These are phyloP conservation scores for Botrytis squamosa DNA, from an alignment of 2,329 filamentous ascomycete genomes.

Conservation along the genomic window DNA sequence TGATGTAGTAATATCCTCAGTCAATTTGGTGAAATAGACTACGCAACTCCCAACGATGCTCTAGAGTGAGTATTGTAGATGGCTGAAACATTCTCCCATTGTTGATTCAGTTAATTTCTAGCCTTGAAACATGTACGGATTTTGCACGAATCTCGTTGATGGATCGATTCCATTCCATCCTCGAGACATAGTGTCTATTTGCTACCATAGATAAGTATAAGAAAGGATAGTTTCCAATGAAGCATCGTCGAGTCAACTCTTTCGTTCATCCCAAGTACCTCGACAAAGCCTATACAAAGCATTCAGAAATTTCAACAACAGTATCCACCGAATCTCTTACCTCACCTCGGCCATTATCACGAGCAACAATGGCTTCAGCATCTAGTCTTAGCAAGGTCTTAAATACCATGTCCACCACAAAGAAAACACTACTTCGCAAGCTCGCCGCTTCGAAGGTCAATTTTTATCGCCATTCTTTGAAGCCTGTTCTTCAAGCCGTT, in stretches of 20 bases:
- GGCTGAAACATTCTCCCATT: background rate
- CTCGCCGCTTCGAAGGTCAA: background rate
- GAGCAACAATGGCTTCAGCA: background rate
- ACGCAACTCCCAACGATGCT: background rate
- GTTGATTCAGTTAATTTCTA: background rate
- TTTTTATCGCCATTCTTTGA: background rate
- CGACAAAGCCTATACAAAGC: background rate
- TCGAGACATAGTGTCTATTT: background rate
- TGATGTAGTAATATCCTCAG: background rate
- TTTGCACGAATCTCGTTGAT: background rate
- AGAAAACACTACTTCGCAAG: background rate
- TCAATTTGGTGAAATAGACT: background rate
- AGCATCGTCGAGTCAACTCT: background rate
- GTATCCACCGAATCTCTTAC: background rate
- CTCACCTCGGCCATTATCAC: background rate
- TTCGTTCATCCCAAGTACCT: background rate
- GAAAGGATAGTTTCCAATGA: background rate
- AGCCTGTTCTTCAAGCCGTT: background rate
- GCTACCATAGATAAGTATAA: background rate
- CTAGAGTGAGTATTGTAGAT: background rate
- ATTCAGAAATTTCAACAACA: background rate
- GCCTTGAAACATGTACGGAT: background rate
- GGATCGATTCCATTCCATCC: background rate
- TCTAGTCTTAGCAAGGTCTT: too few relatives aligned
- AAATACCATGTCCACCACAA: background rate